Conservation (phyloP, 192 early-diverging fungal genomes). For the Polychytrium aggregatum region DNA sequence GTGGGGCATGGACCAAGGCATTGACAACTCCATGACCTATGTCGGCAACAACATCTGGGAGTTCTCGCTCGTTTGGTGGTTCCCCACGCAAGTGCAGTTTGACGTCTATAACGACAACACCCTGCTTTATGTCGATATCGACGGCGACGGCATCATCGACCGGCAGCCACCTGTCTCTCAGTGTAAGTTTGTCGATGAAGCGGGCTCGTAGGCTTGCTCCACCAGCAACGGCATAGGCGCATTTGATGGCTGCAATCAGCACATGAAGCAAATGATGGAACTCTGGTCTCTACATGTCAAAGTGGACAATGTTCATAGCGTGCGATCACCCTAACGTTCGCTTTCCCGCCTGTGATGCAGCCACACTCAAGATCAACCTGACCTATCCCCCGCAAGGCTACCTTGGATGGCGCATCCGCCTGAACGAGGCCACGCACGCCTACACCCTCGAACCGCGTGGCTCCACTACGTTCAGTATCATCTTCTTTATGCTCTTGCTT, state of each 20-base stretch:
- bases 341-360: too few species aligned
- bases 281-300: too few species aligned
- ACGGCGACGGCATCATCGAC: slow-evolving; percentile 2
- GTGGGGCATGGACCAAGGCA: neutral
- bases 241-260: too few species aligned
- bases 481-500: neutral
- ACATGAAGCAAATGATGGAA: too few species aligned
- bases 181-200: too few species aligned
- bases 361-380: too few species aligned
- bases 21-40: neutral
- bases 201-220: neutral
- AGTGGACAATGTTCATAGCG: too few species aligned
- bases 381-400: neutral
- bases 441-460: neutral
- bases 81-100: neutral
- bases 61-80: neutral
- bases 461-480: neutral
- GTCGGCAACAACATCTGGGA: neutral
- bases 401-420: neutral
- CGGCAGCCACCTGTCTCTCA: neutral
- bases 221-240: slow-evolving; percentile 1
- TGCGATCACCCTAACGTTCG: too few species aligned
- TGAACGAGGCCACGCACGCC: neutral
- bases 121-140: neutral
- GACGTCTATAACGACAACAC: neutral